Conservation (phyloP, 2,329 filamentous ascomycete genomes). For the Trichoderma koningii region DNA sequence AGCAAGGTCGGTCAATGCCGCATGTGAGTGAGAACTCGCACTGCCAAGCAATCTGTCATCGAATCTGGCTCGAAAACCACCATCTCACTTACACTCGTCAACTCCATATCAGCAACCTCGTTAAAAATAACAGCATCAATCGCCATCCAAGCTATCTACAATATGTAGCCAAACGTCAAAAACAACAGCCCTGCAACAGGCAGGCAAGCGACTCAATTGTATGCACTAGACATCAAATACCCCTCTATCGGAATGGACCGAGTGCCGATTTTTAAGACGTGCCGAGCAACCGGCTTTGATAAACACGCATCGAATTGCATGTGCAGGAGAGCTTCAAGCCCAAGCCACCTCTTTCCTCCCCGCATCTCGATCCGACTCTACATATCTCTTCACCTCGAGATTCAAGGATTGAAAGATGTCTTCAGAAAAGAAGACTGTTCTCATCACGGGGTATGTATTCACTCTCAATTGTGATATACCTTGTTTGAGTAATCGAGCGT, state of each 20-base stretch:
- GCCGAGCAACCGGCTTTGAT: neutral
- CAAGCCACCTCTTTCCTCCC: neutral
- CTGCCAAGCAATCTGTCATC: no score
- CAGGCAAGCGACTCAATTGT: no score
- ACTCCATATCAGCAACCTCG: neutral
- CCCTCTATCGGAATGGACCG: neutral
- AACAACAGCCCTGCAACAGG: no score
- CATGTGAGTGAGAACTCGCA: no score
- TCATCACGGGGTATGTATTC: slow-evolving; percentile 51
- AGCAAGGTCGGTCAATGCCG: no score
- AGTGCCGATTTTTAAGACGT: slow-evolving; percentile 3
- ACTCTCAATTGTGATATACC: neutral
- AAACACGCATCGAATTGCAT: neutral
- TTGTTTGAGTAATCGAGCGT: neutral
- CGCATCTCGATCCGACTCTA: slow-evolving; percentile 3
- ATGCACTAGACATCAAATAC: no score
- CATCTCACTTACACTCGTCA: no score
- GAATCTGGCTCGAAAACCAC: no score
- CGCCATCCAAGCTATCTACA: neutral
- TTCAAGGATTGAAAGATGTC: slow-evolving; percentile 30
- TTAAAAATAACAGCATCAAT: neutral
- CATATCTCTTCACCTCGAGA: neutral
- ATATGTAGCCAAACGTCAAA: no score
- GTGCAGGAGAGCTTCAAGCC: no score
- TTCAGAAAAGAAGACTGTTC: slow-evolving; percentile 45